phyloP scores from a whole-genome alignment of 2,329 filamentous ascomycete genomes.

The Tolypocladium amazonense region DNA sequence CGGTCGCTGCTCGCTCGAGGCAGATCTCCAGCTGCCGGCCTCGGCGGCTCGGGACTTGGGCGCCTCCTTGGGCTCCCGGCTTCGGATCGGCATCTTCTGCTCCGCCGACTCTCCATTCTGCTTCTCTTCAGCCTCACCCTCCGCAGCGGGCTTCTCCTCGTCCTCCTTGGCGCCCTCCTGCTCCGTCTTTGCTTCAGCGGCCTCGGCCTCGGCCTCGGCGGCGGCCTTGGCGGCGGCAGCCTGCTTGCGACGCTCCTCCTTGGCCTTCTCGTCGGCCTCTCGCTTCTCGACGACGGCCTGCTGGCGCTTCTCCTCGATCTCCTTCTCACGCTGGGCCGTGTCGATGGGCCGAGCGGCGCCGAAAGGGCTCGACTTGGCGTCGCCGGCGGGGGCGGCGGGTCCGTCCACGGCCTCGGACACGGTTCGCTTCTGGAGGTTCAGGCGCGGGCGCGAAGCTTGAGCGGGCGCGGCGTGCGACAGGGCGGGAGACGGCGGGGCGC shows the following conservation, averaged over 20 bases:
- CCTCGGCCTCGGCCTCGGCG: conserved; percentile 31
- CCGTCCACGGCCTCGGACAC: conserved; percentile 60
- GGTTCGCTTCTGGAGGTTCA: conserved; percentile 87
- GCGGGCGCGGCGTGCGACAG: conserved; percentile 38
- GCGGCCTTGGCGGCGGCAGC: conserved; percentile 39
- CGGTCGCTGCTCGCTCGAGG: conserved; percentile 36
- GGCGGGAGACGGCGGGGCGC: conserved; percentile 65
- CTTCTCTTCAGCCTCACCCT: conserved; percentile 9
- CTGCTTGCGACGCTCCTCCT: conserved; percentile 59
- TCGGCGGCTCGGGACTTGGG: conserved; percentile 47
- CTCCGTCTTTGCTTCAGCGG: conserved; percentile 21
- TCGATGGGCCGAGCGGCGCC: conserved; percentile 91
- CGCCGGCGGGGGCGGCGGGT: conserved; percentile 36
- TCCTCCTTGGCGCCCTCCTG: conserved; percentile 20
- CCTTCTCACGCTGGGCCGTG: conserved; percentile 76
- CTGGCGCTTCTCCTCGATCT: conserved; percentile 81
- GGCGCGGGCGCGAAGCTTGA: conserved; percentile 57
- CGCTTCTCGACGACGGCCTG: conserved; percentile 69
- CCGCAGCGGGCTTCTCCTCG: conserved; percentile 17
- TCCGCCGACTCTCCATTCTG: conserved; percentile 28
- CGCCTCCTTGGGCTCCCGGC: conserved; percentile 27
- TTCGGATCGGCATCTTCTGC: conserved; percentile 34
- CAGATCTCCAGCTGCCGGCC: conserved; percentile 49
- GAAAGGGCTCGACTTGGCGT: conserved; percentile 85
- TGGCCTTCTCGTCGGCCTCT: conserved; percentile 76